Evolutionary conservation across 2,329 filamentous ascomycete species (phyloP), one percentile per base, ranked within the genome.

Genomic region (Pochonia chlamydosporia): DNA sequence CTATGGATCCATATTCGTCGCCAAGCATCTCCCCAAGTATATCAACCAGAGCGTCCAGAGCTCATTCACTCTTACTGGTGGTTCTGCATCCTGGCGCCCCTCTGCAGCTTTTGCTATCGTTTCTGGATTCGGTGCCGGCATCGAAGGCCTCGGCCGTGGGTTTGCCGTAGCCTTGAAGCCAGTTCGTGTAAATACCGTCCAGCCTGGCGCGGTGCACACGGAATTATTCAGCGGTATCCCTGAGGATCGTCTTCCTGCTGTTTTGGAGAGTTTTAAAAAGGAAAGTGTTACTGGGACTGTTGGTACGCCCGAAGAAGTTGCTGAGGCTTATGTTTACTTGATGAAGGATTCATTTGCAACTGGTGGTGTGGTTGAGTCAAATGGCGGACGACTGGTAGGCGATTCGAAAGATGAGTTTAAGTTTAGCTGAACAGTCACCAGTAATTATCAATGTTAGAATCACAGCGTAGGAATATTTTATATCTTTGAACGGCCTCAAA

Each of bases 91-190:
- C 4, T 68, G 78, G 54, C 71, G 71, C 18, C 81, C 82, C 0
- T 60, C 67, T 1, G 67, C 72, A 1, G 67, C 74, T 20, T 82
- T 76, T 75, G 63, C 65, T 4, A 63, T 80, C 18, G 53, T 79
- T 1, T 68, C 69, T 0, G 63, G 65, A 2, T 76, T 72, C 44
- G 72, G 70, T 0, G 71, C 75, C 0, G 81, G 73, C 1, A 52
- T 79, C 6, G 68, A 79, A 43, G 71, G 74, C 3, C 69, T 85
- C 59, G 68, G 71, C 2, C 68, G 76, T 2, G 73, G 70, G 3
- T 63, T 87, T 28, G 83, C 83, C 2, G 56, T 85, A 26, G 82
- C 87, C 55, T 57, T 88, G 47, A 74, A 72, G 52, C 84, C 84
- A 0, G 63, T 85, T 8, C 66, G 84, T 2, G 81, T 85, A 23